Conservation (phyloP, 129 eudicot species). For the Logfia minima region DNA sequence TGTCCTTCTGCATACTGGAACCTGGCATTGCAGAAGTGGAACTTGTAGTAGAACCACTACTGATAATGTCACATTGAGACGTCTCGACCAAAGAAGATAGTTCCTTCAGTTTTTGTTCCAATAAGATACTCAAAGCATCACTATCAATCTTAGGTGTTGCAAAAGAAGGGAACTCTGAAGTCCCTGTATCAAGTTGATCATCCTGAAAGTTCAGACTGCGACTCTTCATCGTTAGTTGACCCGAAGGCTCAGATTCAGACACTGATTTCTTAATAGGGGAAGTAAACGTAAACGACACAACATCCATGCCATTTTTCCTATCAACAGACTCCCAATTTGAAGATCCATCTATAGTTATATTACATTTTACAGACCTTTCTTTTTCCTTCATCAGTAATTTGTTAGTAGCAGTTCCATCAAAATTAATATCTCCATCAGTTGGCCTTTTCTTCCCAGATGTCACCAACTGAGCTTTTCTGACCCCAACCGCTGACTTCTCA, state of each 20-base stretch:
- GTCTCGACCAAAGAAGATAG: conserved; percentile 61
- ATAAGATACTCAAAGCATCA: conserved; percentile 71
- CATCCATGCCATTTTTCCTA: conserved; percentile 66
- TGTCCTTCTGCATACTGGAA: conserved; percentile 32
- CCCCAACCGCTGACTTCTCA: conserved; percentile 41
- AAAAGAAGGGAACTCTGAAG: conserved; percentile 42
- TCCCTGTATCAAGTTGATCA: conserved; percentile 37
- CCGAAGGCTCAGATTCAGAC: conserved; percentile 40
- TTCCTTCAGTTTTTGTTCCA: conserved; percentile 89
- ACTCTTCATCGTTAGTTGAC: conserved; percentile 29
- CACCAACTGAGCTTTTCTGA: conserved; percentile 39
- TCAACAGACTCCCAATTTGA: conserved; percentile 60
- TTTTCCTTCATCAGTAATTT: conserved; percentile 33
- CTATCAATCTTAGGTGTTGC: conserved; percentile 53
- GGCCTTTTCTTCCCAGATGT: conserved; percentile 52
- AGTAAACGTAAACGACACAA: conserved; percentile 85
- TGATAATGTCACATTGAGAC: conserved; percentile 37
- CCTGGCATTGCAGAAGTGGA: conserved; percentile 35
- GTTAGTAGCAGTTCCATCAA: conserved; percentile 36
- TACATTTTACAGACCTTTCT: conserved; percentile 56
- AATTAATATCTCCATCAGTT: conserved; percentile 33
- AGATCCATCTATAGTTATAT: conserved; percentile 48
- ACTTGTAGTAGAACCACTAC: conserved; percentile 19
- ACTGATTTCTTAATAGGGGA: conserved; percentile 81
- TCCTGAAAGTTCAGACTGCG: conserved; percentile 34